Evolutionary conservation across 225 moss, liverwort and hornwort species (phyloP).

Genomic region (Bryoerythrophyllum caledonicum): DNA sequence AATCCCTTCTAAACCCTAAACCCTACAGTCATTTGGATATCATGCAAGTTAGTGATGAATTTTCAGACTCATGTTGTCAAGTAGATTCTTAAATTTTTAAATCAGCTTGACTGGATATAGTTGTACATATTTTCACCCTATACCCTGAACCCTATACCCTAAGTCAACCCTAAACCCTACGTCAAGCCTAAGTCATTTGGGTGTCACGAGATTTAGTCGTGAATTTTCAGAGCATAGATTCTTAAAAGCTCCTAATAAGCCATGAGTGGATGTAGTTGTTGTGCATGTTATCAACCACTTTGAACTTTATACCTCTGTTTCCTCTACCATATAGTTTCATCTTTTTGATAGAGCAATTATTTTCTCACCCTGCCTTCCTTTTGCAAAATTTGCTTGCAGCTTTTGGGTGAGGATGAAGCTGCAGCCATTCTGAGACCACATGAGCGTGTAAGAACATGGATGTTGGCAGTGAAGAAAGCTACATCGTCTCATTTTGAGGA

Average conservation of each 20-base stretch:
- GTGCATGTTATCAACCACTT: no score
- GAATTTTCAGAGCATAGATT: not conserved
- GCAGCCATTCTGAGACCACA: slow-evolving; percentile 31
- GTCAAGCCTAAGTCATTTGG: not conserved
- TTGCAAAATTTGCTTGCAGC: slow-evolving; percentile 40
- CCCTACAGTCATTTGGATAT: not conserved
- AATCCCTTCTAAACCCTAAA: no score
- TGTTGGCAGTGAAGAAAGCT: slow-evolving; percentile 33
- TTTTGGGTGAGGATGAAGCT: slow-evolving; percentile 35
- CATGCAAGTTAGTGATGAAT: no score
- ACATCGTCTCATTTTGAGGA: slow-evolving; percentile 47
- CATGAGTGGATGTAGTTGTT: not conserved
- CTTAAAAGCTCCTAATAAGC: not conserved
- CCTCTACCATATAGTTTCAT: not conserved
- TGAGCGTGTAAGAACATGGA: slow-evolving; percentile 47
- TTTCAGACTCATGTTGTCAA: no score
- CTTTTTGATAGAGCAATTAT: not conserved
- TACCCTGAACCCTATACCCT: no score
- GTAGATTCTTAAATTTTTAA: no score
- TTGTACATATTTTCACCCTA: no score
- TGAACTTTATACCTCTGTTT: not conserved
- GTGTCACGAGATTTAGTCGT: not conserved
- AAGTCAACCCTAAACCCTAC: no score
- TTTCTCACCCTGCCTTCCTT: not conserved
- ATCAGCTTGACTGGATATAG: no score